These are phyloP conservation scores for Penicillium cinerascens DNA, from an alignment of 495 filamentous ascomycete species.

Conservation along the genomic window DNA sequence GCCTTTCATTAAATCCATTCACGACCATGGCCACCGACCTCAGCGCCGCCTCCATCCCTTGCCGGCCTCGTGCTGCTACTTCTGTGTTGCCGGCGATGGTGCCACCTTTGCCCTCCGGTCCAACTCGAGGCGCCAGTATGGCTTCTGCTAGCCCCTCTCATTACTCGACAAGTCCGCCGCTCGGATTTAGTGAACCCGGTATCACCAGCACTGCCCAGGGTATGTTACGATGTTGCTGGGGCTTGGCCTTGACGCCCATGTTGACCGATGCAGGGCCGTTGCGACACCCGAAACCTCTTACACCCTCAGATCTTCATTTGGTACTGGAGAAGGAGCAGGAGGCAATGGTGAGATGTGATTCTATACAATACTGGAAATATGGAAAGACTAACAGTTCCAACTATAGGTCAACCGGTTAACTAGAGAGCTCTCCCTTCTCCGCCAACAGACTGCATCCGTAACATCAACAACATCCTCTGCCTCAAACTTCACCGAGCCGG, in stretches of 20 bases:
- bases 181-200: slow-evolving; percentile 46
- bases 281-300: slow-evolving; percentile 79
- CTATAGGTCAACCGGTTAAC: slow-evolving; percentile 84
- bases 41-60: slow-evolving; percentile 55
- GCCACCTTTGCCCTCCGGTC: slow-evolving; percentile 27
- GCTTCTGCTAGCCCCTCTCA: slow-evolving; percentile 17
- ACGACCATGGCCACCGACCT: slow-evolving; percentile 56
- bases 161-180: slow-evolving; percentile 28
- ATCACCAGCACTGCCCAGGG: slow-evolving; percentile 58
- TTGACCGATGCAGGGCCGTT: slow-evolving; percentile 50
- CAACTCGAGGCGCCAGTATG: slow-evolving; percentile 27
- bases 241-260: background rate
- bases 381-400: background rate
- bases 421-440: slow-evolving; percentile 75
- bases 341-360: slow-evolving; percentile 63
- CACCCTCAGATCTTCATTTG: slow-evolving; percentile 79
- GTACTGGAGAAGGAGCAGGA: slow-evolving; percentile 93
- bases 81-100: slow-evolving; percentile 37
- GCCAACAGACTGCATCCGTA: slow-evolving; percentile 77
- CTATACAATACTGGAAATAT: background rate
- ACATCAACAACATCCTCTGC: slow-evolving; percentile 77
- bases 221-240: slow-evolving; percentile 15
- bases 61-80: slow-evolving; percentile 48
- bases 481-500: slow-evolving; percentile 56
- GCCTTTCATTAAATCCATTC: background rate